Conservation (phyloP, 768 basidiomycete species). For the Boletus patriciae region DNA sequence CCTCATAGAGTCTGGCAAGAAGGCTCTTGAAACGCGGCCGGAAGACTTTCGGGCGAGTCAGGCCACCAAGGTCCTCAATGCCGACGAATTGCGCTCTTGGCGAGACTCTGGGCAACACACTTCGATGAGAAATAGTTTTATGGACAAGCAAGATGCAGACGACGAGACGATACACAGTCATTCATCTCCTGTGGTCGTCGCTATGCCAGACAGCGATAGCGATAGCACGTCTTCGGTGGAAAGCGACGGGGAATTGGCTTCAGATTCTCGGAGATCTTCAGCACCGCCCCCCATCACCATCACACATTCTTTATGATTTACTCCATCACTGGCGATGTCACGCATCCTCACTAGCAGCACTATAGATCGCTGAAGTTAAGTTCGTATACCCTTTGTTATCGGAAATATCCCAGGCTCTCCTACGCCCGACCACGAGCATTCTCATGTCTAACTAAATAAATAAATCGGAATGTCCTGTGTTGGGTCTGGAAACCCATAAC, state of each 20-base stretch:
- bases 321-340: conserved; percentile 4
- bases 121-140: conserved; percentile 11
- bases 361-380: conserved; percentile 26
- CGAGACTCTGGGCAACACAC: conserved; percentile 36
- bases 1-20: conserved; percentile 56
- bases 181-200: conserved; percentile 18
- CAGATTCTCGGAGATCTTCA: conserved; percentile 12
- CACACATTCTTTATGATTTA: conserved; percentile 37
- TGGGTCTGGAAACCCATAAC: background rate
- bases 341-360: conserved; percentile 15
- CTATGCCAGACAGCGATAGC: conserved; percentile 20
- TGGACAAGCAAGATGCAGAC: conserved; percentile 26
- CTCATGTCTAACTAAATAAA: conserved; percentile 16
- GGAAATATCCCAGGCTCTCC: conserved; percentile 14
- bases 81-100: conserved; percentile 70
- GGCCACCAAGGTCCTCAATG: conserved; percentile 66
- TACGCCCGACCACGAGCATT: conserved; percentile 12
- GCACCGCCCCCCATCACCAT: conserved; percentile 45
- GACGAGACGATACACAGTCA: conserved; percentile 30
- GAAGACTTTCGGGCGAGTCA: conserved; percentile 52
- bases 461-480: conserved; percentile 1
- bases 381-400: conserved; percentile 28
- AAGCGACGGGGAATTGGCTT: conserved; percentile 31
- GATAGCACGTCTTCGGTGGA: conserved; percentile 17
- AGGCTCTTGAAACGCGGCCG: conserved; percentile 59